Base-by-base conservation (phyloP, 129 eudicot genomes). In the Deinandra increscens region DNA sequence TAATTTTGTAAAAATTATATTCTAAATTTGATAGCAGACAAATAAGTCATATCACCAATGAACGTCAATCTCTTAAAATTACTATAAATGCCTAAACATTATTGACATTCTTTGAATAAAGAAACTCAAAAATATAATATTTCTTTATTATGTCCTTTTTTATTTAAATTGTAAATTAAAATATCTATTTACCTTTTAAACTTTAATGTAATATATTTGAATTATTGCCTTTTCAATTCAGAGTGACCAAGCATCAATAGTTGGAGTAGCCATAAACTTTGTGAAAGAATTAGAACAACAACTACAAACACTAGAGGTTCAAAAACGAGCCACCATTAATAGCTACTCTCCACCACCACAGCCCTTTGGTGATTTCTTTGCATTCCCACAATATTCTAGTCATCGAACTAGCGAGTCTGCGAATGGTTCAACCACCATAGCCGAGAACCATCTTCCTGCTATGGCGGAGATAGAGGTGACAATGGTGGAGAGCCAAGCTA, bases 241-340 rank as follows among this genome's bases (percentile, higher is more conserved):
- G 91, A 85, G 84, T 58, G 91, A 86, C 73, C 91, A 86, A 68
- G 91, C 91, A 60, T 83, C 91, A 75, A 86, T 86, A 66, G 79
- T 86, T 68, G 91, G 84, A 51, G 91, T 86, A 72, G 91, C 91
- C 70, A 86, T 86, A 14, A 83, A 83, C 50, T 86, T 75, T 69
- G 91, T 86, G 49, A 86, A 83, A 74, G 84, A 86, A 68, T 78
- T 86, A 37, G 91, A 86, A 38, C 84, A 86, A 33, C 83, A 78
- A 37, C 68, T 86, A 38, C 91, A 86, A 83, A 58, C 69, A 67
- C 77, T 86, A 38, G 86, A 86, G 64, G 76, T 82, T 42, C 72
- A 78, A 36, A 81, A 81, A 46, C 64, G 75, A 64, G 29, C 70
- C 56, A 66, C 31, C 26, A 45, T 23, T 18, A 72, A 73, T 51